Conservation (phyloP, 805 yeast genomes). For the Blastobotrys robertii region DNA sequence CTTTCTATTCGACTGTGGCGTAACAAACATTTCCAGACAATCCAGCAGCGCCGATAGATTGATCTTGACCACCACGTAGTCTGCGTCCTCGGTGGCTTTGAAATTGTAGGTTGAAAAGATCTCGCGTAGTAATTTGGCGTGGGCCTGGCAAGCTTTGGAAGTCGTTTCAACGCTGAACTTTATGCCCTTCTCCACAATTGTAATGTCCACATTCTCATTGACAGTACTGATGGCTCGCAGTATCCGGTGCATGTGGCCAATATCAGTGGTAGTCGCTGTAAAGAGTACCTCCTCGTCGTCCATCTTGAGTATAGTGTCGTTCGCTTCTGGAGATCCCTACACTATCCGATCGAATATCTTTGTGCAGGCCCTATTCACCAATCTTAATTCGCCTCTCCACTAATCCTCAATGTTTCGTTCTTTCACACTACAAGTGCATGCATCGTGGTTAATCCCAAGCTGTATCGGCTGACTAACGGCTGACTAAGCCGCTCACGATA, state of each 20-base stretch:
- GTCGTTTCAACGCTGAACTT: constrained; percentile 36
- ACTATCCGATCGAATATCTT: too few species aligned
- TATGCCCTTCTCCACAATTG: constrained; percentile 41
- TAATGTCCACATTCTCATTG: constrained; percentile 32
- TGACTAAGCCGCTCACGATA: too few species aligned
- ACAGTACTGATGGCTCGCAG: constrained; percentile 35
- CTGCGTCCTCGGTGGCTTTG: constrained; percentile 3
- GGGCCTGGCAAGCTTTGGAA: constrained; percentile 18
- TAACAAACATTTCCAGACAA: constrained; percentile 20
- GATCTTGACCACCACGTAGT: constrained; percentile 10
- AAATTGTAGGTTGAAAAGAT: constrained; percentile 17
- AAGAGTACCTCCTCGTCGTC: constrained; percentile 18
- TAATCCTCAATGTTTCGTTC: too few species aligned
- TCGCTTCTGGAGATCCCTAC: too few species aligned
- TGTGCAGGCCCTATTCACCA: too few species aligned
- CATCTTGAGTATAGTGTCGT: too few species aligned
- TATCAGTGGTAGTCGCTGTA: constrained; percentile 38
- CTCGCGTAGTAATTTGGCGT: constrained; percentile 12
- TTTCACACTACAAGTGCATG: too few species aligned
- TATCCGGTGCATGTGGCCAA: constrained; percentile 38
- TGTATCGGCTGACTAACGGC: too few species aligned
- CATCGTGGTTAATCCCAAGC: too few species aligned
- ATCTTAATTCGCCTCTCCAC: too few species aligned
- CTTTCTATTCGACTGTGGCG: background rate
- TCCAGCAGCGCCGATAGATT: constrained; percentile 15